These are phyloP conservation scores for Lyophyllum semitale DNA, from an alignment of 768 basidiomycete genomes.

Conservation along the genomic window DNA sequence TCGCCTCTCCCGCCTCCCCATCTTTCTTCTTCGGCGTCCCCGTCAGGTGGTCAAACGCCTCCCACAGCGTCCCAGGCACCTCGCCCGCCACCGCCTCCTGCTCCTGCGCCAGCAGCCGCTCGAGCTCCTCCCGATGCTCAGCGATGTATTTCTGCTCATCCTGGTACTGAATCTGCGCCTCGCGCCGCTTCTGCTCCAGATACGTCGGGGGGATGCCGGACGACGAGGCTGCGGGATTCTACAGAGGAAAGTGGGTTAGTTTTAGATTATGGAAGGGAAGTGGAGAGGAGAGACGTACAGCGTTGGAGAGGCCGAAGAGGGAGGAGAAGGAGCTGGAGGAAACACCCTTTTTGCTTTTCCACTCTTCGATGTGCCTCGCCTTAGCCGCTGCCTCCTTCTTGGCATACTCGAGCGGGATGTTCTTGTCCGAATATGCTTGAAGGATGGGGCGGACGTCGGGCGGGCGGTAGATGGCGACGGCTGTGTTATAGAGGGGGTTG, in stretches of 20 bases:
- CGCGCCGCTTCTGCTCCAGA: constrained; percentile 52
- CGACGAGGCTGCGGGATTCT: background rate
- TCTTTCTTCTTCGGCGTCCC: constrained; percentile 14
- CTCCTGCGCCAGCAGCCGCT: constrained; percentile 39
- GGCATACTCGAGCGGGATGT: constrained; percentile 88
- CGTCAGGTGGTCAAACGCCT: constrained; percentile 38
- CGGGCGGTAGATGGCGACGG: constrained; percentile 90
- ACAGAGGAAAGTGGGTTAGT: constrained; percentile 9
- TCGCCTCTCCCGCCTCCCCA: background rate
- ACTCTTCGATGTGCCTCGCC: constrained; percentile 75
- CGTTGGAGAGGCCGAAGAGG: constrained; percentile 36
- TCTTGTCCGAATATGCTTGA: constrained; percentile 81
- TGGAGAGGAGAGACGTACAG: background rate
- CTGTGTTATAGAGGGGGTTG: constrained; percentile 37
- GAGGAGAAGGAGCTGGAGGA: constrained; percentile 36
- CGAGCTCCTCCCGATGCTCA: constrained; percentile 47
- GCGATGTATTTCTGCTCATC: constrained; percentile 53
- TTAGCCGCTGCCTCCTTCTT: constrained; percentile 87
- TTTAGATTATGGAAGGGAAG: background rate
- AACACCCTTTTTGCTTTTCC: constrained; percentile 55
- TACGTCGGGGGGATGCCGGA: constrained; percentile 46
- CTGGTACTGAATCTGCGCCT: constrained; percentile 50
- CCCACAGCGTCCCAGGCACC: constrained; percentile 50
- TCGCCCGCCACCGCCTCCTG: constrained; percentile 43
- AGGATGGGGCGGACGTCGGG: constrained; percentile 87